Percentiles rank a stretch among this genome's conserved stretches.
Evolutionary conservation across 257 asterid species (phyloP).

Genomic region (Ocimum tenuiflorum): DNA sequence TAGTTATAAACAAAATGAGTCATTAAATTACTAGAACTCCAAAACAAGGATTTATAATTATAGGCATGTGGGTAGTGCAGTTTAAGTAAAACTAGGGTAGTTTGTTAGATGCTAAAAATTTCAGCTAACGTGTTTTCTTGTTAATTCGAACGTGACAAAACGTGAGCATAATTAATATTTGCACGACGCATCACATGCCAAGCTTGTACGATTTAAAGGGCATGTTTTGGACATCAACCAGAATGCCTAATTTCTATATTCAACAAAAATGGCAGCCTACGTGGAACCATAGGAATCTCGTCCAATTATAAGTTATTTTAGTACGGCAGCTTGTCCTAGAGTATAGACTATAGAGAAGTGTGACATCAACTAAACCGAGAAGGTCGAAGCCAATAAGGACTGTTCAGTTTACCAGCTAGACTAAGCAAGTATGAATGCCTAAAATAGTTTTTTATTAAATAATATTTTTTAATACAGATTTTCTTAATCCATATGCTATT

Average conservation of each 20-base stretch:
- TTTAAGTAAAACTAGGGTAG: background rate
- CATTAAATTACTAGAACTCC: background rate
- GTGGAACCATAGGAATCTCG: background rate
- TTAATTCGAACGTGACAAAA: background rate
- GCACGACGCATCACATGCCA: constrained; percentile 20
- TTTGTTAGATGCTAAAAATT: background rate
- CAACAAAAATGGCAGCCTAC: background rate
- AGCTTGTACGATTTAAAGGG: background rate
- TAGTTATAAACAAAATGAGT: background rate
- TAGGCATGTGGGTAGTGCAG: background rate
- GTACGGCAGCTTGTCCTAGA: too few species aligned
- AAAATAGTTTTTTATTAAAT: too few species aligned
- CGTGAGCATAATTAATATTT: background rate
- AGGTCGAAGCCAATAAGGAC: too few species aligned
- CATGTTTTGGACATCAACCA: constrained; percentile 4
- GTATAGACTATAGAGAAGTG: too few species aligned
- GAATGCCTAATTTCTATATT: background rate
- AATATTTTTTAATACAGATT: too few species aligned
- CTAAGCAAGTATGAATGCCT: too few species aligned
- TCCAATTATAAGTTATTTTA: too few species aligned
- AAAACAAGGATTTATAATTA: background rate
- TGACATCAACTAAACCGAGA: too few species aligned
- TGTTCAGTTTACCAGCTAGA: too few species aligned
- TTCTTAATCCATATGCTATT: too few species aligned
- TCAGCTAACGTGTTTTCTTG: background rate